phyloP scores from a whole-genome alignment of 108 stramenopile species.

The Discostella pseudostelligera region DNA sequence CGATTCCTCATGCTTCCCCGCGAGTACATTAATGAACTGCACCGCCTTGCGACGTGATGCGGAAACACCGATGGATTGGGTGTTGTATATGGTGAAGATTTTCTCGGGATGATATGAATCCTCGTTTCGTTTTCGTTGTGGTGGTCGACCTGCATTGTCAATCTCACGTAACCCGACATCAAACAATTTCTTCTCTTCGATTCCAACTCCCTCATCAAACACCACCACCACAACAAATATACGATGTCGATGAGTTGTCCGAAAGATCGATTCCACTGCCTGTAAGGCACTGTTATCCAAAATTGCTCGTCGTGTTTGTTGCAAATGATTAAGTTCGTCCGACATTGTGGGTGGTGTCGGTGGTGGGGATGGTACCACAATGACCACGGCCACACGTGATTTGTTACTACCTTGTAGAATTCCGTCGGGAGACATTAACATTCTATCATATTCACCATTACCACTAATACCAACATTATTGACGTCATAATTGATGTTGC shows the following conservation, averaged over 20 bases:
- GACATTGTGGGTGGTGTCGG: background rate
- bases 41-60: slow-evolving; percentile 59
- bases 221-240: slow-evolving; percentile 68
- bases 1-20: slow-evolving; percentile 57
- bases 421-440: no score
- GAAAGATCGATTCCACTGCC: slow-evolving; percentile 34
- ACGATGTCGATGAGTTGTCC: slow-evolving; percentile 64
- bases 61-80: slow-evolving; percentile 37
- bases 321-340: no score
- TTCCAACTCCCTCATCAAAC: slow-evolving; percentile 52
- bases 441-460: background rate
- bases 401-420: no score
- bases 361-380: no score
- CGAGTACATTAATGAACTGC: slow-evolving; percentile 59
- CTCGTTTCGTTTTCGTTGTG: slow-evolving; percentile 6
- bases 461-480: slow-evolving; percentile 34
- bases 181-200: background rate
- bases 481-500: slow-evolving; percentile 6
- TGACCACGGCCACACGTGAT: no score
- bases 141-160: slow-evolving; percentile 18
- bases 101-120: slow-evolving; percentile 53
- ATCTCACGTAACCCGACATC: no score
- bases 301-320: background rate
- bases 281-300: slow-evolving; percentile 11
- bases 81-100: slow-evolving; percentile 61